Percentiles rank a stretch among this genome's conserved stretches.
phyloP scores from a whole-genome alignment of 192 early-diverging fungal genomes.

The Bifiguratus adelaidae region DNA sequence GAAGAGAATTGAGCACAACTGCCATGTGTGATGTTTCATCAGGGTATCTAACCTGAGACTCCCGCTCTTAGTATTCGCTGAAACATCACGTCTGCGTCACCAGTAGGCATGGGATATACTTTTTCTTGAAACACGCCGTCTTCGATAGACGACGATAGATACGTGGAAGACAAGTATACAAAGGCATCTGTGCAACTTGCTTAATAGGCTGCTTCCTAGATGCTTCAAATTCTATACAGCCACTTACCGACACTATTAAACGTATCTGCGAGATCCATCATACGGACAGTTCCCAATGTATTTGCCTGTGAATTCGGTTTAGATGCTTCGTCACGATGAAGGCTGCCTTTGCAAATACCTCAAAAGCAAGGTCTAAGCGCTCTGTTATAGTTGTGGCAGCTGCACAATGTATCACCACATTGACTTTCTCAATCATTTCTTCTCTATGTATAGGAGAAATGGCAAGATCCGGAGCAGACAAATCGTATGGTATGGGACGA shows the following conservation, averaged over 20 bases:
- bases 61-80: constrained; percentile 18
- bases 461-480: constrained; percentile 19
- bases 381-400: constrained; percentile 32
- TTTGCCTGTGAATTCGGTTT: constrained; percentile 14
- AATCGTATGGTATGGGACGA: constrained; percentile 24
- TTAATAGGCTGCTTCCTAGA: background rate
- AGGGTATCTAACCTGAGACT: too few relatives aligned
- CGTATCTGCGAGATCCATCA: constrained; percentile 16
- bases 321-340: background rate
- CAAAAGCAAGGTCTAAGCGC: constrained; percentile 25
- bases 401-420: constrained; percentile 34
- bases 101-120: constrained; percentile 22
- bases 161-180: constrained; percentile 15
- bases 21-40: too few relatives aligned
- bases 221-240: background rate
- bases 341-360: constrained; percentile 17
- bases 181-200: constrained; percentile 7
- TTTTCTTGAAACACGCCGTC: constrained; percentile 21
- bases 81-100: constrained; percentile 7
- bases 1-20: too few relatives aligned
- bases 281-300: constrained; percentile 11
- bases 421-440: constrained; percentile 22
- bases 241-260: constrained; percentile 12
- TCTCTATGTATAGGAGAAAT: constrained; percentile 21
- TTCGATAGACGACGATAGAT: constrained; percentile 14